Evolutionary conservation across 768 basidiomycete species (phyloP).

Genomic region (Hygrophorus russula): DNA sequence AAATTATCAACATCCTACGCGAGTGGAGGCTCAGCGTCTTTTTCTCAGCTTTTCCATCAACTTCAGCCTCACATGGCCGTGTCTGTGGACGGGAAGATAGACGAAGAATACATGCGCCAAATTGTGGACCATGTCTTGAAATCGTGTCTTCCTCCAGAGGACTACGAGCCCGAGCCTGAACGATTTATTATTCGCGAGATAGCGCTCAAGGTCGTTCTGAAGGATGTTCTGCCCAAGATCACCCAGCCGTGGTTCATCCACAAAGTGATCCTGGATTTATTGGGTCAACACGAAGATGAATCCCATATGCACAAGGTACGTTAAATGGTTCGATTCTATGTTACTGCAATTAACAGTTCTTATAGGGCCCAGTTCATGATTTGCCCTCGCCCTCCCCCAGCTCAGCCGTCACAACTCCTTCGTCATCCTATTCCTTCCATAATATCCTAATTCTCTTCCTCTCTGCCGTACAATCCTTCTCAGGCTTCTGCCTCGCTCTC

Average conservation of each 20-base stretch:
- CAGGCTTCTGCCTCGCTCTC: slow-evolving; percentile 55
- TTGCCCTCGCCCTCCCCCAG: slow-evolving; percentile 11
- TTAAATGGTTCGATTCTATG: background rate
- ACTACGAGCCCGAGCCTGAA: slow-evolving; percentile 70
- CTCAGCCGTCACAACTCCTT: slow-evolving; percentile 15
- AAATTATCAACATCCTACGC: slow-evolving; percentile 67
- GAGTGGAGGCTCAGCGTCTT: slow-evolving; percentile 46
- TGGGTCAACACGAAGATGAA: slow-evolving; percentile 34
- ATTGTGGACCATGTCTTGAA: slow-evolving; percentile 68
- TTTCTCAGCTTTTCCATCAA: slow-evolving; percentile 65
- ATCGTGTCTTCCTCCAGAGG: slow-evolving; percentile 61
- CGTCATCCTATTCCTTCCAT: slow-evolving; percentile 30
- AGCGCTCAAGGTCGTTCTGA: slow-evolving; percentile 64
- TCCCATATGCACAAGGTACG: slow-evolving; percentile 18
- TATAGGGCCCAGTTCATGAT: background rate
- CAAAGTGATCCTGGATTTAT: slow-evolving; percentile 48
- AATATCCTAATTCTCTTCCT: slow-evolving; percentile 57
- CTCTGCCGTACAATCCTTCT: slow-evolving; percentile 62
- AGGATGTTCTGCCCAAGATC: slow-evolving; percentile 55
- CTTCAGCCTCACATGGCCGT: slow-evolving; percentile 82
- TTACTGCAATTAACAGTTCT: background rate
- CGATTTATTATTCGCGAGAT: slow-evolving; percentile 80
- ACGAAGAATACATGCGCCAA: slow-evolving; percentile 73
- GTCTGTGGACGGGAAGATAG: slow-evolving; percentile 47
- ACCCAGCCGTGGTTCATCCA: slow-evolving; percentile 90